phyloP scores from a whole-genome alignment of 176 grass and related monocot genomes.

The Areca catechu region DNA sequence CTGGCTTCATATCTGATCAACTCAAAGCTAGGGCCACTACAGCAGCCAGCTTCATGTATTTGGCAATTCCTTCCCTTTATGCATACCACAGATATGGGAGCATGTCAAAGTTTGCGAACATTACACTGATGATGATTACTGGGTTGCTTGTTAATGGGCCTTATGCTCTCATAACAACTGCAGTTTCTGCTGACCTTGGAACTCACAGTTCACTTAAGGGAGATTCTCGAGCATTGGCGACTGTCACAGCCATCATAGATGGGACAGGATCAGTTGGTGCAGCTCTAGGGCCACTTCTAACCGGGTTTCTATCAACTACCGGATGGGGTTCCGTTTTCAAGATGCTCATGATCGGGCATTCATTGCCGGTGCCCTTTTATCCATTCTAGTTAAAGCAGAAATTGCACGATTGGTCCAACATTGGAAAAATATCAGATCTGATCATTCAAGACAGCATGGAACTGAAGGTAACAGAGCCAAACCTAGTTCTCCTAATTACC shows the following conservation, averaged over 20 bases:
- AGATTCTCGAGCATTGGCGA: slow-evolving; percentile 54
- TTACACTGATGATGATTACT: slow-evolving; percentile 46
- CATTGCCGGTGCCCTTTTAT: slow-evolving; percentile 26
- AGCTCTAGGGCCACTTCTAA: slow-evolving; percentile 56
- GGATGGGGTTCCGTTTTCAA: slow-evolving; percentile 42
- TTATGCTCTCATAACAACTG: slow-evolving; percentile 64
- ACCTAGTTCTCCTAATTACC: too few relatives aligned
- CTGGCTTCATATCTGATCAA: slow-evolving; percentile 53
- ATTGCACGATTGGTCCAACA: slow-evolving; percentile 29
- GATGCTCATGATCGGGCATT: slow-evolving; percentile 57
- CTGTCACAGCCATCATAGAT: slow-evolving; percentile 58
- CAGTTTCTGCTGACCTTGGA: slow-evolving; percentile 62
- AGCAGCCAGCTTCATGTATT: slow-evolving; percentile 47
- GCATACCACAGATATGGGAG: slow-evolving; percentile 41
- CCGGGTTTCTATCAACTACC: slow-evolving; percentile 44
- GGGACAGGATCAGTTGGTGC: slow-evolving; percentile 62
- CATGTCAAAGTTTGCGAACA: slow-evolving; percentile 37
- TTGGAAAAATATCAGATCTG: slow-evolving; percentile 14
- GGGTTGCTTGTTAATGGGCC: slow-evolving; percentile 70
- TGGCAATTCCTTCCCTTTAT: slow-evolving; percentile 57
- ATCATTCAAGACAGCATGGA: slow-evolving; percentile 8
- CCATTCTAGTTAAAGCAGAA: slow-evolving; percentile 39
- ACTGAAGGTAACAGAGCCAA: slow-evolving; percentile 28
- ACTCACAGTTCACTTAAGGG: slow-evolving; percentile 60
- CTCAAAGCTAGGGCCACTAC: slow-evolving; percentile 60